Base-by-base conservation (phyloP, 2,329 filamentous ascomycete species). In the Coniochaeta ligniaria region DNA sequence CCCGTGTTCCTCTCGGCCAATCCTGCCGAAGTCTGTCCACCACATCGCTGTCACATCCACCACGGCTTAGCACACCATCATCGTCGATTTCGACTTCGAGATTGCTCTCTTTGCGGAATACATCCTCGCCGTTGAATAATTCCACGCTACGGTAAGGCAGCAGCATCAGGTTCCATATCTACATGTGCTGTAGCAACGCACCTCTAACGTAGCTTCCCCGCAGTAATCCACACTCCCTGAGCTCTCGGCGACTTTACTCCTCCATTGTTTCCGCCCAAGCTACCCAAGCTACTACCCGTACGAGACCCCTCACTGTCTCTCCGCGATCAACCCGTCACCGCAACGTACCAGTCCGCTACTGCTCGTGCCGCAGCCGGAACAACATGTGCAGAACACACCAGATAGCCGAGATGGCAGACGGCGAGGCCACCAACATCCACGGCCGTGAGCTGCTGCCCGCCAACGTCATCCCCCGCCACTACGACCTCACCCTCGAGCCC, bases 401-500 rank as follows among this genome's bases (percentile, higher is more conserved):
- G 43, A 68, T 66, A 47, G 65, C 69, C 66, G 74, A 74, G 43
- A 65, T 68, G 67, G 70, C 70, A 60, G 69, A 57, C 31, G 54
- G 73, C 65, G 72, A 70, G 61, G 71, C 71, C 60, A 69, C 69
- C 61, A 69, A 70, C 60, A 66, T 73, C 58, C 68, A 68, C 67
- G 86, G 84, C 65, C 88, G 94, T 69, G 90, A 96, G 79, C 88
- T 98, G 66, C 83, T 98, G 68, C 95, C 94, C 59, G 87, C 88
- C 76, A 96, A 97, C 71, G 92, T 97, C 70, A 89, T 94, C 74
- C 93, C 94, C n/a, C 77, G 83, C 43, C 92, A 98, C 78, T 98
- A 98, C 77, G 86, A 96, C 74, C 77, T 98, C 68, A 95, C 91
- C 1, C 82, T 98, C 64, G 95, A 98, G 78, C 92, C 94, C 60